Base-by-base conservation (phyloP, 169 alveolate genomes). In the Blepharisma undulans region DNA sequence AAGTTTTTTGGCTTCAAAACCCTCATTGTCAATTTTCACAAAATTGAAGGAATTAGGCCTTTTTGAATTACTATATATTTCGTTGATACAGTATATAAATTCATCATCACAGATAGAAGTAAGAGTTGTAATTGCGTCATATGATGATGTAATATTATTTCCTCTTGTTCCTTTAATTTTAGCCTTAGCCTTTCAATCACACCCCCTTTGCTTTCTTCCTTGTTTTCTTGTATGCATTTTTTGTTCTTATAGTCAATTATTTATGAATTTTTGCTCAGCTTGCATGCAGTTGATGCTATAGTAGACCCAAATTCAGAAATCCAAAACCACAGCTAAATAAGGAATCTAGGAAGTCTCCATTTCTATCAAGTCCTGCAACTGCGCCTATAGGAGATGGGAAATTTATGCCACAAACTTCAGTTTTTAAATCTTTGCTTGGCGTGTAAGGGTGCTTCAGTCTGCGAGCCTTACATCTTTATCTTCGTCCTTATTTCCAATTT, bases 381-480 rank as follows among this genome's bases (percentile, higher is more conserved):
- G 80, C 33, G 0, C 80, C 80, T 25, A 74, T 74, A 25, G 80
- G 80, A 29, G 80, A 74, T 29, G 30, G 80, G 14, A 74, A 74
- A 22, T 74, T 29, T 8, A 29, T 25, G 7, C 33, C 33, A 25
- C 29, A 74, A 74, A 74, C 80, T 74, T 74, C 33, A 29, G 80
- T 74, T 74, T 22, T 18, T 22, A 74, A 29, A 14, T 74, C 80
- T 74, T 74, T 22, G 80, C 48, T 22, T 25, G 80, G 80, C 18
- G 80, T 22, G 80, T 3, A 25, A 29, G 80, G 30, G 30, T 74
- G 80, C 66, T 48, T 48, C 66, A 48, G 12, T 48, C 66, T 48
- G 66, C 66, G n/a, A 27, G 34, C 60, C 90, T 84, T 21, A 84
- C 90, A 84, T 84, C 90, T 21, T 19, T n/a, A 27, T 84, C 90